These are phyloP conservation scores for Gloeophyllum trabeum DNA, from an alignment of 768 basidiomycete genomes.

Conservation along the genomic window DNA sequence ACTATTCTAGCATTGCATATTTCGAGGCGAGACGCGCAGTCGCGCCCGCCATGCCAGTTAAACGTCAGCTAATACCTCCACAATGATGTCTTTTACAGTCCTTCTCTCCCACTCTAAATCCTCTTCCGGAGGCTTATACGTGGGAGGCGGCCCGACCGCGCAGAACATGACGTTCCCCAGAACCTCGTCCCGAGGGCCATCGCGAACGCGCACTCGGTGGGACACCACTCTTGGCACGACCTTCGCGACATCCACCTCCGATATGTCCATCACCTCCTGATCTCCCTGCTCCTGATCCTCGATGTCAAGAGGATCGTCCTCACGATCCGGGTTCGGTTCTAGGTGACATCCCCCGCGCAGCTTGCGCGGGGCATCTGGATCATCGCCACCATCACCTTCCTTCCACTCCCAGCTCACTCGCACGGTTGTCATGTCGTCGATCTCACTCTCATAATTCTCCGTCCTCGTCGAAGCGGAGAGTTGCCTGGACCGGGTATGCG, in stretches of 20 bases:
- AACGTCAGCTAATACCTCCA: conserved; percentile 43
- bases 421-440: conserved; percentile 9
- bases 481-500: too few species aligned
- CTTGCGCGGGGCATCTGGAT: background rate
- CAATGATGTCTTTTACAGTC: conserved; percentile 59
- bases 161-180: conserved; percentile 52
- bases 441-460: conserved; percentile 7
- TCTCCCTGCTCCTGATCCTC: background rate
- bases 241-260: conserved; percentile 65
- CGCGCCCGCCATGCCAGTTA: too few species aligned
- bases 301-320: background rate
- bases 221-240: conserved; percentile 65
- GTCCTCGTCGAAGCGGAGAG: background rate
- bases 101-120: conserved; percentile 24
- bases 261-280: conserved; percentile 37
- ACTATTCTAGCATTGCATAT: too few species aligned
- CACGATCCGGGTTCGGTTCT: background rate
- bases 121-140: conserved; percentile 7
- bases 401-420: background rate
- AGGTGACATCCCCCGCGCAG: too few species aligned
- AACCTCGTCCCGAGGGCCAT: conserved; percentile 61
- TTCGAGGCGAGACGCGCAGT: too few species aligned
- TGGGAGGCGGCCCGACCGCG: conserved; percentile 22
- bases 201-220: conserved; percentile 62
- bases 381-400: background rate